Base-by-base conservation (phyloP, 306 rosid genomes). In the Cucurbita ficifolia region DNA sequence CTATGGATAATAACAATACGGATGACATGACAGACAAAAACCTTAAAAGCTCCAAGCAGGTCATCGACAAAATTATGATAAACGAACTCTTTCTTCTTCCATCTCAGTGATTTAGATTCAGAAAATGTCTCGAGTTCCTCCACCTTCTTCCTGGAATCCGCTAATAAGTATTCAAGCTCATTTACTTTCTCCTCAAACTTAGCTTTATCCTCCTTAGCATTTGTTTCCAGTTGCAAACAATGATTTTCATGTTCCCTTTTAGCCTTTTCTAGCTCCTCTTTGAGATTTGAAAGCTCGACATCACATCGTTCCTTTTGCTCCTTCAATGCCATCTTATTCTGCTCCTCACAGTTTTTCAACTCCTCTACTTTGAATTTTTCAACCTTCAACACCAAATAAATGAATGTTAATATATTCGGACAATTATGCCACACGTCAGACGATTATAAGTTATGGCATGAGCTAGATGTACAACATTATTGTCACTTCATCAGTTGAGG, bases 301-400 rank as follows among this genome's bases (percentile, higher is more conserved):
- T 89, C 90, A 78, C 61, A 70, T 45, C 24, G 83, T 79, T 82
- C 84, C 85, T 86, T 91, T 52, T 88, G 93, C 81, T 81, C 83
- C 85, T 82, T 95, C 77, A 91, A 78, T 59, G 70, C 82, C 73
- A 85, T 79, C 78, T 84, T 77, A 77, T 88, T 96, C 70, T 89
- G 88, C 79, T 88, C 93, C 83, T 89, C 97, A 62, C 88, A 87
- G 76, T 85, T 88, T 56, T 85, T 87, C 83, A 81, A 88, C 79
- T 91, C 95, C 84, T 88, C 96, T 76, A 84, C 67, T 79, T 88
- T 81, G 72, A 76, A 61, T 81, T 85, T 88, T 81, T 95, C 96
- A 75, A 36, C 48, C 88, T 95, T 87, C 78, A 86, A 79, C 51
- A 75, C 70, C 72, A 81, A 62, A 86, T 48, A 76, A 81, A 54